Conservation (phyloP, 2,329 filamentous ascomycete genomes). For the Hypoxylon sp. region DNA sequence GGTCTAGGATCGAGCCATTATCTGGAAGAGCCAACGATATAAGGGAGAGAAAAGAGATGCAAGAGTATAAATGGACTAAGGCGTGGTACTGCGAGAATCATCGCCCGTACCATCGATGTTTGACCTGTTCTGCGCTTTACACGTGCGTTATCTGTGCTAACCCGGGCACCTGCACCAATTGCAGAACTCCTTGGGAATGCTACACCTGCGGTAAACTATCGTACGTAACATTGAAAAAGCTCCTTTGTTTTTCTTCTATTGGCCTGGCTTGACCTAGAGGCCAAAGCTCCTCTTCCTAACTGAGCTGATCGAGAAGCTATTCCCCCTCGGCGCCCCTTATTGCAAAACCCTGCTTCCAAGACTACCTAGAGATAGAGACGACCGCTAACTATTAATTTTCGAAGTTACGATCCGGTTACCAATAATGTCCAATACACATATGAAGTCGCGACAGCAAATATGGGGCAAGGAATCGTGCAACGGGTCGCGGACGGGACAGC, state of each 20-base stretch:
- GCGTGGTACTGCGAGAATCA: constrained; percentile 21
- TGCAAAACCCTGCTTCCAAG: too few species aligned
- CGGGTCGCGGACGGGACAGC: neutral
- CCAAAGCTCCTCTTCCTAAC: neutral
- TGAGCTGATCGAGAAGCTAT: neutral
- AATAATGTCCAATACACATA: neutral
- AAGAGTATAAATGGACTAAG: neutral
- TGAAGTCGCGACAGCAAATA: neutral
- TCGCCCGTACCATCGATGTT: neutral
- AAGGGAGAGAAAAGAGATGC: neutral
- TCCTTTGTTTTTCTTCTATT: neutral
- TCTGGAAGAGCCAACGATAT: neutral
- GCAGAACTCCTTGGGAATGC: constrained; percentile 5
- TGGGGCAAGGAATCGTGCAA: neutral
- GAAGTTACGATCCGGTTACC: neutral
- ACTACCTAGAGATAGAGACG: neutral
- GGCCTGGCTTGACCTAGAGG: neutral
- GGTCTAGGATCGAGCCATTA: neutral
- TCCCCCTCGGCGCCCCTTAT: neutral
- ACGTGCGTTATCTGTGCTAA: constrained; percentile 27
- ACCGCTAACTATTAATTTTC: neutral
- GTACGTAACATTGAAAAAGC: neutral
- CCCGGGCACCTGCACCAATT: constrained; percentile 16
- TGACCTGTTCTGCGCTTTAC: neutral
- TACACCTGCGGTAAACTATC: neutral